These are phyloP conservation scores for Ogataea angusta DNA, from an alignment of 805 yeast species.

Conservation along the genomic window DNA sequence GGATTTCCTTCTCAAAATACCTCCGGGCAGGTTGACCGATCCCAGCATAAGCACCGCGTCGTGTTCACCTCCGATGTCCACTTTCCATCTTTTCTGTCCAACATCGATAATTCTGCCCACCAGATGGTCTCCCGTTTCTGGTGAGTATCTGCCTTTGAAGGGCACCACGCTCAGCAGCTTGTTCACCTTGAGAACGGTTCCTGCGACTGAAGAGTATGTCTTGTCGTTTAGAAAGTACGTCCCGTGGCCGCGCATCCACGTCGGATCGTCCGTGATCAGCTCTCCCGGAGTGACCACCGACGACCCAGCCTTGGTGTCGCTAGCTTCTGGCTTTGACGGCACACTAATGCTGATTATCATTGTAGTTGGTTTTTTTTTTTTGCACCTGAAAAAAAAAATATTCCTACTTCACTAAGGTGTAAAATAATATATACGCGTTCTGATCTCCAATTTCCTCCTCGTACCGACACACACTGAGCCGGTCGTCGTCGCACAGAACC, in stretches of 20 bases:
- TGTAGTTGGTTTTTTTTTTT: slow-evolving; percentile 10
- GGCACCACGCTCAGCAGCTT: slow-evolving; percentile 83
- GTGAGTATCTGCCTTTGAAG: slow-evolving; percentile 79
- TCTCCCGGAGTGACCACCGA: slow-evolving; percentile 91
- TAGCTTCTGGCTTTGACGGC: slow-evolving; percentile 13
- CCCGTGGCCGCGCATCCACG: slow-evolving; percentile 99
- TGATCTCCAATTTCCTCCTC: slow-evolving; percentile 32
- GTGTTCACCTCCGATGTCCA: slow-evolving; percentile 92
- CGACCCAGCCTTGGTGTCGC: slow-evolving; percentile 21
- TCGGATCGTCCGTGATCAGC: slow-evolving; percentile 88
- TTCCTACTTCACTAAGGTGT: slow-evolving; percentile 32
- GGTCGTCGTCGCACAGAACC: slow-evolving; percentile 77
- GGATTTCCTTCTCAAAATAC: slow-evolving; percentile 87
- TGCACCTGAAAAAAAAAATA: not conserved
- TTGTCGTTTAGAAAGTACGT: slow-evolving; percentile 74
- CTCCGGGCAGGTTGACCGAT: slow-evolving; percentile 96
- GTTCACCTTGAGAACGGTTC: slow-evolving; percentile 82
- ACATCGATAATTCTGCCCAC: slow-evolving; percentile 94
- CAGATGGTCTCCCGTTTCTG: slow-evolving; percentile 95
- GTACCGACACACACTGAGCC: slow-evolving; percentile 41
- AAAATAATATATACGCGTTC: slow-evolving; percentile 67
- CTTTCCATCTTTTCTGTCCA: slow-evolving; percentile 93
- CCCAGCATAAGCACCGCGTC: slow-evolving; percentile 92
- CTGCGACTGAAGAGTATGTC: slow-evolving; percentile 91
- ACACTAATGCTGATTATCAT: slow-evolving; percentile 29